phyloP scores from a whole-genome alignment of 2,329 filamentous ascomycete genomes.

The Microdochium bolleyi region DNA sequence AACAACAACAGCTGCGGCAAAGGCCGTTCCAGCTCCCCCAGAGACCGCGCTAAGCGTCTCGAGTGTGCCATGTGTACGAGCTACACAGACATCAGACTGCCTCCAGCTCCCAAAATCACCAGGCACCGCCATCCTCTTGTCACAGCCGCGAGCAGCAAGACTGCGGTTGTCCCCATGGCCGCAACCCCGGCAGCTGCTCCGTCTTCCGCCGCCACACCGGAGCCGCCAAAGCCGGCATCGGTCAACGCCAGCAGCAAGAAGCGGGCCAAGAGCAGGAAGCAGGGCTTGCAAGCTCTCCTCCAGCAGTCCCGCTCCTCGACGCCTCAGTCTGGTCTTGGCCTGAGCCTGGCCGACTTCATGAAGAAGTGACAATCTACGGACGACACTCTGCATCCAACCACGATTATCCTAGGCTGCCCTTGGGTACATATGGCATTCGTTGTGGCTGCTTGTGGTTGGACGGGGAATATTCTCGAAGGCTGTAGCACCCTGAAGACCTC shows the following conservation, averaged over 20 bases:
- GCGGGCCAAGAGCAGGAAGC: constrained; percentile 56
- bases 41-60: not conserved
- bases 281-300: constrained; percentile 58
- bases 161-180: not conserved
- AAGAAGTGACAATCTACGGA: constrained; percentile 18
- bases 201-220: constrained; percentile 12
- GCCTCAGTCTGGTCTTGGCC: constrained; percentile 25
- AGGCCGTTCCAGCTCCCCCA: not conserved
- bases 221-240: constrained; percentile 19
- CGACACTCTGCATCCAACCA: not conserved
- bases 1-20: not conserved
- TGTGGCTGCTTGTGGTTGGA: too few species aligned
- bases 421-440: too few species aligned
- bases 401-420: too few species aligned
- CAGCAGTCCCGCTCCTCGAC: constrained; percentile 37
- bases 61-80: not conserved
- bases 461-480: constrained; percentile 1
- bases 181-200: not conserved
- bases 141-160: not conserved
- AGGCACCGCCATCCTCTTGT: not conserved
- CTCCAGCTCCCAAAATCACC: not conserved
- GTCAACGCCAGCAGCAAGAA: constrained; percentile 56
- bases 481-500: not conserved
- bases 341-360: constrained; percentile 51
- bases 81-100: not conserved